Evolutionary conservation across 495 filamentous ascomycete species (phyloP), one percentile per base, ranked within the genome.

Genomic region (Aspergillus panamensis): DNA sequence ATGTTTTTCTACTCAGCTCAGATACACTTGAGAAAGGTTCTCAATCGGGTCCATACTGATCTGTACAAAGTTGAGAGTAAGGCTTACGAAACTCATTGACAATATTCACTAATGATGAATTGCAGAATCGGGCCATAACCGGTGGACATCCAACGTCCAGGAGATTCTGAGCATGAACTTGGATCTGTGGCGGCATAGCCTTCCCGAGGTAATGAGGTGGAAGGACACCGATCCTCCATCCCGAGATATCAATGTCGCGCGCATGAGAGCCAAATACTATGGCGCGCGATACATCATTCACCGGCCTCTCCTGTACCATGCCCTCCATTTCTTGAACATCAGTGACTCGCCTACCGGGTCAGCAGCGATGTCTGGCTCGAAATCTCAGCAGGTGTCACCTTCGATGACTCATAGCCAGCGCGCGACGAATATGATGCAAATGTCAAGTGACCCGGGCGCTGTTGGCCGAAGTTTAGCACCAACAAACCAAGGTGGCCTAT

Each of bases 181-280:
- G 31, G 76, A 80, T n/a, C 64, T 77, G 5, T 80, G 81, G 62
- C 66, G 78, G 33, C 61, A 53, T 12, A 81, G 72, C 20, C 72
- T 86, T 6, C 73, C 78, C 5, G 35, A 60, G 0, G 55, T 58
- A 1, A 77, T 89, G 62, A 69, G 72, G 51, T 98, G 93, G 87
- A 67, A 82, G 17, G 87, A 89, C 47, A 64, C 65, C 3, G 87
- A 92, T 40, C 75, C 77, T 2, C 90, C 89, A 2, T 78, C 91
- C 2, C 61, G 58, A 2, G 87, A 96, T 30, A 94, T 98, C 54
- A 86, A 96, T 20, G 79, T 80, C 7, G 93, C 94, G n/a, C 85
- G 94, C 6, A 79, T 97, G 49, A 84, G 94, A 29, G 94, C 90
- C 6, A 98, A 98, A 65, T 97, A 93, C 70, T 97, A 91, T 73